Base-by-base conservation (phyloP, 805 yeast species). In the Lipomyces anomalus region DNA sequence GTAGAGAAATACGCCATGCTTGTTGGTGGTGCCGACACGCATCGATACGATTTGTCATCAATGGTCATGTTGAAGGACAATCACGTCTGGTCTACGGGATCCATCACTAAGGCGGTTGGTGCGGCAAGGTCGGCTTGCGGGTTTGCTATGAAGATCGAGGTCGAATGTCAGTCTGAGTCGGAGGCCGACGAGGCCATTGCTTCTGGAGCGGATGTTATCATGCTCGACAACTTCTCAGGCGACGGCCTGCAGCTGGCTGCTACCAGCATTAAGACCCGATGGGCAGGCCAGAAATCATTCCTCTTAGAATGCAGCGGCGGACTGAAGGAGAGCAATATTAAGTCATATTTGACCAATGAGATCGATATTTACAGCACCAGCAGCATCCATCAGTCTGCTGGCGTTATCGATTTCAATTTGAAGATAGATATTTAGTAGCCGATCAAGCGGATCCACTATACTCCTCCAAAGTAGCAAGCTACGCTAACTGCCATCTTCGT, bases 51-150 rank as follows among this genome's bases (percentile, higher is more conserved):
- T 62, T 75, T 89, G 46, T 81, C 92, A 37, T 77, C 92, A 1
- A 89, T 89, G 97, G 89, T 90, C 1, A 89, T 90, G 97, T 74
- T 89, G 57, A 89, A 89, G 64, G 97, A 89, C 61, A 89, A 89
- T 64, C 97, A 90, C 61, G 75, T 89, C 34, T 84, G 92, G 79
- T 80, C 95, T 3, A 84, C 94, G 2, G 97, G 97, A 0, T 86
- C 95, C 23, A 90, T 89, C 51, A 84, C 95, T 3, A 69, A 74
- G 38, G 97, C 97, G 1, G 90, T 90, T 5, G 57, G 67, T 28
- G 73, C 74, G 48, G 97, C 97, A 1, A 74, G 86, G 45, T 69
- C 70, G 11, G 95, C 81, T 0, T 84, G 87, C 61, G 97, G 97
- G 2, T 89, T 89, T 66, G 77, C 95, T 2, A 73, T 83, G 32